A percentile compares a stretch with the other conserved stretches of the same genome.
Conservation (phyloP, 2,329 filamentous ascomycete genomes). For the Ophiocordyceps australis region DNA sequence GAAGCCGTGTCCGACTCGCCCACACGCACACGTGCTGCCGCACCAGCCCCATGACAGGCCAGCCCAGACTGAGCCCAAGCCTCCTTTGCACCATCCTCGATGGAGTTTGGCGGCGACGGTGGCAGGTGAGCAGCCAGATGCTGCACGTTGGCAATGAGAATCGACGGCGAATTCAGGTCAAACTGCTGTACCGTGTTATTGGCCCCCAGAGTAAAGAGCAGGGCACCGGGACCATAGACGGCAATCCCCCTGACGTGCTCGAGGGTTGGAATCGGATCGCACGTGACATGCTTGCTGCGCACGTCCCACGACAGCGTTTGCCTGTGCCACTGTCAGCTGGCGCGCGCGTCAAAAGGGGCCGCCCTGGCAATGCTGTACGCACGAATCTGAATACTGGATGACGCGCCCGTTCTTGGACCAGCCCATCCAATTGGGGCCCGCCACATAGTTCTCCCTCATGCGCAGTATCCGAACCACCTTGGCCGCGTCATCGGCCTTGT, state of each 20-base stretch:
- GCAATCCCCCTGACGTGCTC: conserved; percentile 68
- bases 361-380: too few species aligned
- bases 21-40: conserved; percentile 23
- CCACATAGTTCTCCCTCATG: conserved; percentile 52
- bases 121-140: conserved; percentile 65
- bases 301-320: conserved; percentile 96
- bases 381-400: conserved; percentile 83
- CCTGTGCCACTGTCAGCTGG: conserved; percentile 24
- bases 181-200: conserved; percentile 91
- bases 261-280: conserved; percentile 70
- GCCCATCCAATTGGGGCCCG: conserved; percentile 83
- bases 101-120: conserved; percentile 65
- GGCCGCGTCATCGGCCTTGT: conserved; percentile 53
- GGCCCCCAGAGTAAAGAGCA: conserved; percentile 74
- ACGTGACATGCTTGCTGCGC: conserved; percentile 89
- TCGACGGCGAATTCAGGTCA: conserved; percentile 66
- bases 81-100: conserved; percentile 48
- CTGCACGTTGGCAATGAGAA: conserved; percentile 74
- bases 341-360: background rate
- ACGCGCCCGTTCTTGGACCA: conserved; percentile 98
- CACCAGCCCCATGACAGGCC: conserved; percentile 26
- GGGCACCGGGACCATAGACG: conserved; percentile 79
- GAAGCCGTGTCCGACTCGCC: conserved; percentile 37
- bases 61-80: too few species aligned
- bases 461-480: conserved; percentile 81